phyloP scores from a whole-genome alignment of 495 filamentous ascomycete species.

The Opeltia flavorubescens region DNA sequence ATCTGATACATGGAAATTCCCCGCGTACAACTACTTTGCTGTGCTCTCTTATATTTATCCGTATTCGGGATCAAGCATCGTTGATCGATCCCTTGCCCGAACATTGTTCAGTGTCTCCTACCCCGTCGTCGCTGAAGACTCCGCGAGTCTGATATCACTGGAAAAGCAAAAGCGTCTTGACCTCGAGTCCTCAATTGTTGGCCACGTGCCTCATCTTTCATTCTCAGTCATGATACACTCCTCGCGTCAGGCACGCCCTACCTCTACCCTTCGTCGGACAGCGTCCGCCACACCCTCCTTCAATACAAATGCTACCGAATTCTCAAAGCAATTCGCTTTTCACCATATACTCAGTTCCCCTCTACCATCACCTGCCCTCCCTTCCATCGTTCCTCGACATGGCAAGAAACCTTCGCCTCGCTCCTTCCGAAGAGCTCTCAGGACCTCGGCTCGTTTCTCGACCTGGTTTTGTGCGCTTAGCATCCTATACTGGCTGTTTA shows the following conservation, averaged over 20 bases:
- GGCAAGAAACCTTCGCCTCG: conserved; percentile 31
- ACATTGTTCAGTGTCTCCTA: too few species aligned
- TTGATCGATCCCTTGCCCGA: too few species aligned
- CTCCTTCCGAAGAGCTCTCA: conserved; percentile 33
- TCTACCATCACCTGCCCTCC: conserved; percentile 49
- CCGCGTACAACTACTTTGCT: too few species aligned
- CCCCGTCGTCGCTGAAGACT: too few species aligned
- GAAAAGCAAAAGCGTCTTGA: too few species aligned
- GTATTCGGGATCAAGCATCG: too few species aligned
- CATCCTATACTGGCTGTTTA: conserved; percentile 22
- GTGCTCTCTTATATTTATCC: too few species aligned
- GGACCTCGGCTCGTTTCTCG: conserved; percentile 15
- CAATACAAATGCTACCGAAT: conserved; percentile 1
- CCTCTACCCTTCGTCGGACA: conserved; percentile 11
- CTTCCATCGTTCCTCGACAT: conserved; percentile 46
- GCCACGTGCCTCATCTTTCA: not conserved
- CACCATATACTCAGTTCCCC: conserved; percentile 48
- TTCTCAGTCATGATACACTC: conserved; percentile 12
- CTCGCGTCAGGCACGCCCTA: conserved; percentile 12
- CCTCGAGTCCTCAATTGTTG: too few species aligned
- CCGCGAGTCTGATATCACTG: too few species aligned
- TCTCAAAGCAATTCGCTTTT: conserved; percentile 36
- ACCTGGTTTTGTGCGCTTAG: conserved; percentile 27
- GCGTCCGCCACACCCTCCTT: conserved; percentile 4
- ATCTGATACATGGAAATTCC: too few species aligned